Evolutionary conservation across 345 rosid species (phyloP).

Genomic region (Trapa bicornis): DNA sequence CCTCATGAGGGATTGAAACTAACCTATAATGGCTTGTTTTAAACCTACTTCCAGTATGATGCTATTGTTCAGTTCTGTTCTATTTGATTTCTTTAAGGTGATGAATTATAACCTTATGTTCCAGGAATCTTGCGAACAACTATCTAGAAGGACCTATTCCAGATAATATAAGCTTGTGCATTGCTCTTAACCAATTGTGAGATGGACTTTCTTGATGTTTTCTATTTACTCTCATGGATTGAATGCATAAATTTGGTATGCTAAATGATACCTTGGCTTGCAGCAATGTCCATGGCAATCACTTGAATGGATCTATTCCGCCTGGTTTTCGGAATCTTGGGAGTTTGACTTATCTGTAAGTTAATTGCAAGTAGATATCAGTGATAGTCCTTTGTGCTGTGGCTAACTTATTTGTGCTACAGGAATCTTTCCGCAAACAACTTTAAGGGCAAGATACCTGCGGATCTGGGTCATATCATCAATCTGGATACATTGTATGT

Average conservation of each 20-base stretch:
- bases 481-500: slow-evolving; percentile 85
- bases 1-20: neutral
- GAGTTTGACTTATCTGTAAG: slow-evolving; percentile 91
- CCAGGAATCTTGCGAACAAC: slow-evolving; percentile 87
- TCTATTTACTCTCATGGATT: neutral
- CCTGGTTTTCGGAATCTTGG: slow-evolving; percentile 53
- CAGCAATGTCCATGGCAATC: slow-evolving; percentile 87
- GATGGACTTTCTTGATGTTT: neutral
- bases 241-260: neutral
- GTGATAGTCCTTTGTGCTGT: neutral
- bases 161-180: slow-evolving; percentile 63
- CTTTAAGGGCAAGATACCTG: slow-evolving; percentile 65
- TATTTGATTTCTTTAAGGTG: neutral
- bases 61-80: neutral
- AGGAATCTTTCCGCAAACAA: slow-evolving; percentile 74
- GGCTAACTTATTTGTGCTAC: neutral
- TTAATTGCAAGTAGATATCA: neutral
- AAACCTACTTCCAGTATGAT: neutral
- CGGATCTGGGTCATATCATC: slow-evolving; percentile 64
- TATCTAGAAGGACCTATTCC: slow-evolving; percentile 79
- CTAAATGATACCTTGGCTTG: neutral
- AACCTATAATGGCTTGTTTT: neutral
- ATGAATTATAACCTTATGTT: neutral
- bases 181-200: slow-evolving; percentile 85
- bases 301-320: slow-evolving; percentile 64